These are phyloP conservation scores for Aethionema arabicum DNA, from an alignment of 345 rosid species.

Conservation along the genomic window DNA sequence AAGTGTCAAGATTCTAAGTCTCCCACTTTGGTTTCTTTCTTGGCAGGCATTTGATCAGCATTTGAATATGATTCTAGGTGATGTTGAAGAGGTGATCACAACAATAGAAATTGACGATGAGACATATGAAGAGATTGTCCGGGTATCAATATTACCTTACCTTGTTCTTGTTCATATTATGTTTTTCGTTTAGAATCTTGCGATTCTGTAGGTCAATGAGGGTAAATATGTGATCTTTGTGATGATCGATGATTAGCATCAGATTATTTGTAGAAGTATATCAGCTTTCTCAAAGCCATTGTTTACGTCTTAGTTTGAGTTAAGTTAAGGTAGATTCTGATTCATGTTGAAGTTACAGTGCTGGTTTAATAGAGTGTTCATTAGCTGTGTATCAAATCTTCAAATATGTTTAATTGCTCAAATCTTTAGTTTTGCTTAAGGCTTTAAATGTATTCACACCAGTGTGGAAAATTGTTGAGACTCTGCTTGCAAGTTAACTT, in stretches of 20 bases:
- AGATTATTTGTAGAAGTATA: no score
- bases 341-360: not conserved
- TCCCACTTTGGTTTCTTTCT: not conserved
- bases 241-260: no score
- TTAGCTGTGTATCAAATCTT: not conserved
- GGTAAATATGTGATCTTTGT: no score
- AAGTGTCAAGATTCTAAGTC: not conserved
- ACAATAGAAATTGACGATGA: conserved; percentile 88
- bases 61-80: conserved; percentile 87
- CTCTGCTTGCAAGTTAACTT: no score
- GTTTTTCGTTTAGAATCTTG: no score
- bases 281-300: not conserved
- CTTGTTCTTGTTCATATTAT: no score
- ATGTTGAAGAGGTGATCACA: conserved; percentile 81
- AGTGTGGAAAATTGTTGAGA: not conserved
- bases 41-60: conserved; percentile 88
- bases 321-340: not conserved
- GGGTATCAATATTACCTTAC: conserved; percentile 46
- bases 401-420: not conserved
- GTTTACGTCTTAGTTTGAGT: not conserved
- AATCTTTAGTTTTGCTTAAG: not conserved
- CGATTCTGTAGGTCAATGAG: no score
- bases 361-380: not conserved
- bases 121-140: conserved; percentile 91
- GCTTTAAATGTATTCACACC: not conserved